Base-by-base conservation (phyloP, 306 rosid genomes). In the Pueraria montana region DNA sequence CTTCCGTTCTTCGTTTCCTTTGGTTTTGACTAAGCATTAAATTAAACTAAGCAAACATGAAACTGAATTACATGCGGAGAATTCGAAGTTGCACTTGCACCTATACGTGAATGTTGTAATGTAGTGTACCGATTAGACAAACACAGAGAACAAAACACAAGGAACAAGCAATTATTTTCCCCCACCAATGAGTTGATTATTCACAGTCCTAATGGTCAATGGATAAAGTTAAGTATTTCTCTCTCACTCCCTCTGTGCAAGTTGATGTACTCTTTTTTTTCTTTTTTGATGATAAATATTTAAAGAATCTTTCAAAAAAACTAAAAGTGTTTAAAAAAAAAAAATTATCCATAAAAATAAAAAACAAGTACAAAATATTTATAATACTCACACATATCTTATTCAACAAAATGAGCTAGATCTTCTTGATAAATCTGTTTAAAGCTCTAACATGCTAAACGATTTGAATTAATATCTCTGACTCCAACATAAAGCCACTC, bases 51-150 rank as follows among this genome's bases (percentile, higher is more conserved):
- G 18, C 34, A 7, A 42, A 43, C 74, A 69, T 21, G 36, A 69
- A 69, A 69, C 55, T 69, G 55, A 69, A 69, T 42, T 55, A 69
- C 74, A 69, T 68, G 74, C 53, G 74, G 74, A 43, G 74, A 40
- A 21, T 42, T 42, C 53, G 55, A 68, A 68, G 74, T 68, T 68
- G 34, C 53, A 68, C 74, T 68, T 68, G 34, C 53, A 68, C 74
- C 34, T 21, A 68, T 68, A 42, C 53, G 74, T 69, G 74, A 69
- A 42, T 42, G 74, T 21, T 69, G 74, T 21, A 42, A 27, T 14
- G 36, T 6, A 42, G 36, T 40, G 50, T 21, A 69, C 74, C n/a
- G 6, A 11, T 68, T 21, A 42, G 74, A 69, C 74, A 42, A 21
- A 42, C 74, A 42, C 6, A 69, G 2, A 14, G 3, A 69, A 43